Percentiles rank a stretch among this genome's conserved stretches.
phyloP scores from a whole-genome alignment of 306 rosid species.

The Begonia loranthoides region DNA sequence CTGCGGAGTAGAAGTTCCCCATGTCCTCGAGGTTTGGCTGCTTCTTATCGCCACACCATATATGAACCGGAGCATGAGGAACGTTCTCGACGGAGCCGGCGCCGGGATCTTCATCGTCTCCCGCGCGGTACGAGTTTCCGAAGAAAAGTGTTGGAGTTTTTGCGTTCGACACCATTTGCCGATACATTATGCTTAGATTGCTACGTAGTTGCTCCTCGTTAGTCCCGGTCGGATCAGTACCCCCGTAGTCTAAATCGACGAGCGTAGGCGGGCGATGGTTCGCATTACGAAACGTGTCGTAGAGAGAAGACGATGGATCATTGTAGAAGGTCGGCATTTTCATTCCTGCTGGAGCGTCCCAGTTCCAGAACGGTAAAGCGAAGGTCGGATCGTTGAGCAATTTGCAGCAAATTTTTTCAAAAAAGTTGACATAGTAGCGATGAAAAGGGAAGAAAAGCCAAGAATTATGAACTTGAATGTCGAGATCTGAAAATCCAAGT shows the following conservation, averaged over 20 bases:
- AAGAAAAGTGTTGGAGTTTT: conserved; percentile 34
- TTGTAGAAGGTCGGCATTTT: conserved; percentile 32
- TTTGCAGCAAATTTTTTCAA: conserved; percentile 56
- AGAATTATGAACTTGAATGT: conserved; percentile 54
- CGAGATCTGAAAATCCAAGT: conserved; percentile 46
- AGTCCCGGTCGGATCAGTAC: not conserved
- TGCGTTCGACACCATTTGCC: conserved; percentile 50
- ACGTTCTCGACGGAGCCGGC: conserved; percentile 40
- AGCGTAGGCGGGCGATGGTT: conserved; percentile 47
- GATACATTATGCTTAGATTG: conserved; percentile 50
- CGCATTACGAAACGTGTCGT: conserved; percentile 26
- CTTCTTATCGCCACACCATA: conserved; percentile 37
- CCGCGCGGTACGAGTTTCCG: conserved; percentile 43
- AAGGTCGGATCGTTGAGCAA: conserved; percentile 53
- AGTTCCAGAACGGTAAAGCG: conserved; percentile 69
- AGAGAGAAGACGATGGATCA: conserved; percentile 34
- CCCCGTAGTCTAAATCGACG: conserved; percentile 30
- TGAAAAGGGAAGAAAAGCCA: conserved; percentile 89
- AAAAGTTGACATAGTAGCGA: conserved; percentile 60
- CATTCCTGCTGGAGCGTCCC: conserved; percentile 60
- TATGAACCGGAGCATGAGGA: conserved; percentile 52
- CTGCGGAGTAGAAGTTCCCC: conserved; percentile 74
- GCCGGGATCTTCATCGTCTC: conserved; percentile 42
- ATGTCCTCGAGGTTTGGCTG: conserved; percentile 46
- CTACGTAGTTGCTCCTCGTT: conserved; percentile 1